Percentiles rank a stretch among this genome's conserved stretches.
Conservation (phyloP, 2,329 filamentous ascomycete genomes). For the Fusarium sp. region DNA sequence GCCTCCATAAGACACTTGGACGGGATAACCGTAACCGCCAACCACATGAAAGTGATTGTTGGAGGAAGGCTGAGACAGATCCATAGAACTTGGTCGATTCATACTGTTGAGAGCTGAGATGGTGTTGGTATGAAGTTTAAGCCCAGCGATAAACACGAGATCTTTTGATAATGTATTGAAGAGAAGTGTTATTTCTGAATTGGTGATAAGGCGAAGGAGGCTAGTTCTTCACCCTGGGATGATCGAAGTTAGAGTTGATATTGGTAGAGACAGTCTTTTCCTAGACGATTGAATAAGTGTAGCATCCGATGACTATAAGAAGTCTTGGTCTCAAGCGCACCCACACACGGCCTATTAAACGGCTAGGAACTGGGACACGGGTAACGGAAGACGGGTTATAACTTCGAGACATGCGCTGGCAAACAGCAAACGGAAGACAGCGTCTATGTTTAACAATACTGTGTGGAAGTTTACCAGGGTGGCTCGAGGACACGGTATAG, state of each 20-base stretch:
- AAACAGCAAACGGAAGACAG: slow-evolving; percentile 24
- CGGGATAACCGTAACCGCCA: background rate
- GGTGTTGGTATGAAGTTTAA: background rate
- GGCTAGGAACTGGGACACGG: slow-evolving; percentile 24
- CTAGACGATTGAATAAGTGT: background rate
- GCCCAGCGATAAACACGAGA: background rate
- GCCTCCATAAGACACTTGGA: slow-evolving; percentile 10
- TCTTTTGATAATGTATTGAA: background rate
- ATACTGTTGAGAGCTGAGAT: background rate
- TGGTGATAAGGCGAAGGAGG: background rate
- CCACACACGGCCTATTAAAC: background rate
- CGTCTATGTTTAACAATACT: background rate
- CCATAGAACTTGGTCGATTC: slow-evolving; percentile 5
- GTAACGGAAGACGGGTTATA: slow-evolving; percentile 31
- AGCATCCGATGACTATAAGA: slow-evolving; percentile 6
- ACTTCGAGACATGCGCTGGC: slow-evolving; percentile 23
- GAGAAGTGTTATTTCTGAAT: background rate
- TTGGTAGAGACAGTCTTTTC: background rate
- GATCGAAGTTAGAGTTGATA: background rate
- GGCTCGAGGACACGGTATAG: background rate
- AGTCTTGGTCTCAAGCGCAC: background rate
- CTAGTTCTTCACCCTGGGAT: background rate
- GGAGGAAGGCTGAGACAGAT: background rate
- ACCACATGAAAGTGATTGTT: slow-evolving; percentile 1
- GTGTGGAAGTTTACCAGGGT: background rate